Evolutionary conservation across 2,329 filamentous ascomycete genomes (phyloP), one percentile per base, ranked within the genome.

Genomic region (Fusarium hostae): DNA sequence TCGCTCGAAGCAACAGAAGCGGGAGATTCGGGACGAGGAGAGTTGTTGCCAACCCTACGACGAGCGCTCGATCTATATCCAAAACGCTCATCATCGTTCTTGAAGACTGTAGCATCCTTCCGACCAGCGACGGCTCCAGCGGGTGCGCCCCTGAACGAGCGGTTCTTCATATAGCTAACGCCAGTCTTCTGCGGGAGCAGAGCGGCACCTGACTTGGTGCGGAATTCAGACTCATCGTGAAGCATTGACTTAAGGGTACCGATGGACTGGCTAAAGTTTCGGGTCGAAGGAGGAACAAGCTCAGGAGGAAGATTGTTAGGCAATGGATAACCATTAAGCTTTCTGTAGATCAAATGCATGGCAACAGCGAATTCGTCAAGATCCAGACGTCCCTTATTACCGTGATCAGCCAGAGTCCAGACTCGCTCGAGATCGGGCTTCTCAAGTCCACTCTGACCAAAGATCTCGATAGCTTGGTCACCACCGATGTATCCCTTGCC

Each of bases 331-430:
- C 95, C 95, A 77, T 99, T 98, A 58, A 99, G 87, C 80, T 97
- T 97, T 76, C 96, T 89, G 84, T 99, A 99, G 77, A 99, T 99
- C 82, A 99, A 85, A 87, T 99, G 96, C 96, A 99, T 99, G 13
- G 95, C 94, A 57, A 99, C 95, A 12, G 96, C 95, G 79, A 99
- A 99, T 79, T 99, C 96, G 79, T 99, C 96, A 77, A 98, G 89
- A 77, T 99, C 95, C 34, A 99, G 87, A 61, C 95, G 92, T 22
- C 96, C 96, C 80, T 96, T 96, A 81, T 99, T 98, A 71, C 95
- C 92, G 35, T 95, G 92, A 79, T 99, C 96, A 6, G 95, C 92
- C 64, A 99, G 85, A 13, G 96, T 98, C 96, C 96, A 99, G 55
- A 98, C 91, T 35, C 92, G 89, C 81, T 98, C 96, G 40, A 99